A percentile compares a stretch with the other conserved stretches of the same genome.
Conservation (phyloP, 805 yeast species). For the Hanseniaspora meyeri region DNA sequence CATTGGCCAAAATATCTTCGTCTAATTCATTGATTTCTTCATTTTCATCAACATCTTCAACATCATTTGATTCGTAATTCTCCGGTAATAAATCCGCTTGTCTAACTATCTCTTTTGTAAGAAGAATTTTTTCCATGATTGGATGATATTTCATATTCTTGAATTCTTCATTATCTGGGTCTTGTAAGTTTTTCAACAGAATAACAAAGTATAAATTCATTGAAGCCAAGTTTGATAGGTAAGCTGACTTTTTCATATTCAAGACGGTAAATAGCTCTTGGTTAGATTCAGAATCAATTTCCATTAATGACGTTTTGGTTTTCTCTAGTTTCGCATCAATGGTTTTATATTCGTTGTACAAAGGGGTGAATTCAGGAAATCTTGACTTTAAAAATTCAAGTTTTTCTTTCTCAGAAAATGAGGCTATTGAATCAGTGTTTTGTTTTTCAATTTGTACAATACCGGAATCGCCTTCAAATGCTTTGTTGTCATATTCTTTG, state of each 20-base stretch:
- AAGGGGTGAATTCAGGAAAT: constrained; percentile 76
- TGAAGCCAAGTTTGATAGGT: constrained; percentile 68
- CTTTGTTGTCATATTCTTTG: constrained; percentile 34
- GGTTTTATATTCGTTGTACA: constrained; percentile 46
- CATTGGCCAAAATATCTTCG: constrained; percentile 17
- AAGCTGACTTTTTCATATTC: constrained; percentile 51
- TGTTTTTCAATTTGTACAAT: constrained; percentile 25
- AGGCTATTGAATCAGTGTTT: constrained; percentile 34
- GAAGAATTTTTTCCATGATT: constrained; percentile 74
- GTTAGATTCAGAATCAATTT: constrained; percentile 1
- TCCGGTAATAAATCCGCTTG: constrained; percentile 52
- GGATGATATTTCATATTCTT: constrained; percentile 70
- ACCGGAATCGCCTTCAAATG: constrained; percentile 23
- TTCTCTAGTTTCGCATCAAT: constrained; percentile 34
- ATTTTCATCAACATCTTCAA: constrained; percentile 20
- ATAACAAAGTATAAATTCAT: constrained; percentile 66
- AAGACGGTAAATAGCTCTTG: constrained; percentile 20
- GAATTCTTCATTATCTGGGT: constrained; percentile 38
- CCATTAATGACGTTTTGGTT: constrained; percentile 23
- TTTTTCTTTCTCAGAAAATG: constrained; percentile 43
- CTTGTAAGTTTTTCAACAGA: constrained; percentile 43
- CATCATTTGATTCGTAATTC: constrained; percentile 16
- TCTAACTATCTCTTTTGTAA: constrained; percentile 79
- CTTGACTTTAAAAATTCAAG: constrained; percentile 42
- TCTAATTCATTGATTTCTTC: constrained; percentile 17